Conservation (phyloP, 2,329 filamentous ascomycete species). For the Acrodontium crateriforme region DNA sequence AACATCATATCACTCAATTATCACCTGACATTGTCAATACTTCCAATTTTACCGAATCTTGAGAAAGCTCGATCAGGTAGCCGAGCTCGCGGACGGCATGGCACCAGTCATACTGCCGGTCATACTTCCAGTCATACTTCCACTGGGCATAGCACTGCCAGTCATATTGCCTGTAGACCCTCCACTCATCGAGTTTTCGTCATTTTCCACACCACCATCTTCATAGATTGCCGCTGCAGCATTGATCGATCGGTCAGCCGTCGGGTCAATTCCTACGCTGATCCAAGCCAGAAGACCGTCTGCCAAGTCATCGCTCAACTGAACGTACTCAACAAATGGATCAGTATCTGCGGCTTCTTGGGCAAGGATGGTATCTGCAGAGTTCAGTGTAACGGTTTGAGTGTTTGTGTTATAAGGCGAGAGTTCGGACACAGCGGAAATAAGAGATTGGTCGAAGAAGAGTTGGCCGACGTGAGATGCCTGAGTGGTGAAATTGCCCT, state of each 20-base stretch:
- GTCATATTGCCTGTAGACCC: no score
- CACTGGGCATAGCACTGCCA: no score
- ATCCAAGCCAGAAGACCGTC: slow-evolving; percentile 44
- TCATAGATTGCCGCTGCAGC: slow-evolving; percentile 9
- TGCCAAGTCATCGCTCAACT: slow-evolving; percentile 38
- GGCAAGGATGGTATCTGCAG: slow-evolving; percentile 34
- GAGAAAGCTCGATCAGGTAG: no score
- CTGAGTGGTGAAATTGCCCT: slow-evolving; percentile 7
- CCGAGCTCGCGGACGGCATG: no score
- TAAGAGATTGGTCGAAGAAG: slow-evolving; percentile 49
- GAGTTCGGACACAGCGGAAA: slow-evolving; percentile 35
- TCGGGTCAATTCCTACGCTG: slow-evolving; percentile 34
- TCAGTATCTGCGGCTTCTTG: slow-evolving; percentile 38
- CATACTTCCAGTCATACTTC: no score
- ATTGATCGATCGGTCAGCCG: slow-evolving; percentile 11
- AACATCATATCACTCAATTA: no score
- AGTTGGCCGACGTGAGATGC: slow-evolving; percentile 54
- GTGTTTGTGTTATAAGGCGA: slow-evolving; percentile 32
- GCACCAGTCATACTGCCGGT: no score
- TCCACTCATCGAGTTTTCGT: no score
- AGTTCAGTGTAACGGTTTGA: slow-evolving; percentile 34
- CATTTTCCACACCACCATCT: slow-evolving; percentile 12
- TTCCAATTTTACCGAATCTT: no score
- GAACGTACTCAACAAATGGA: slow-evolving; percentile 44
- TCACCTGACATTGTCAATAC: no score